Base-by-base conservation (phyloP, 257 asterid species). In the Penstemon newberryi region DNA sequence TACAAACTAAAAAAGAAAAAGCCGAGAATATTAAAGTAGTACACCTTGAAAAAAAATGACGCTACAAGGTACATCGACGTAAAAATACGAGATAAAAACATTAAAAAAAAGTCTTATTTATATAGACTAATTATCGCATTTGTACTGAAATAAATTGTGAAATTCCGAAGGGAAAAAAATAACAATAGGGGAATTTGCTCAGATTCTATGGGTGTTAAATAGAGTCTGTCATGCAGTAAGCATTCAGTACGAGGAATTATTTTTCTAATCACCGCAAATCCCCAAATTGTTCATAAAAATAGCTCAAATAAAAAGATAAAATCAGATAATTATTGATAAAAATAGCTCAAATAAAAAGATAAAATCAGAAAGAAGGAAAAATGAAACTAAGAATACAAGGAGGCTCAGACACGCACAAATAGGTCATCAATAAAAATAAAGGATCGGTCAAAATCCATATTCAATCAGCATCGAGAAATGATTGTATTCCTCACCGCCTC, bases 351-450 rank as follows among this genome's bases (percentile, higher is more conserved):
- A 25, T 25, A 25, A 15, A 33, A 0, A 4, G 19, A 52, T 0
- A 12, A 1, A 45, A 40, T 18, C 7, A 38, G 3, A 18, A 1
- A 41, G 11, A 18, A 7, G 4, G 61, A 7, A 3, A 7, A 58
- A 37, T 40, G 8, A 10, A 25, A 1, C 19, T n/a, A 13, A 7
- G 25, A 45, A 65, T 0, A 0, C 37, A 53, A 19, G 5, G 79
- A 63, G 87, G 90, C 95, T 88, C 95, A 85, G 92, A 88, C 95
- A 88, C 92, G 92, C 95, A 88, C 86, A 88, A 88, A 82, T 60
- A 66, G 70, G 84, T 88, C 92, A 85, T 80, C 95, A 87, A 19
- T 42, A 41, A 11, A 53, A 42, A 72, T 62, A 37, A 56, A 49
- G 11, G 41, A 55, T 38, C 55, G 40, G 69, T 58, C 81, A 65